Evolutionary conservation across 345 rosid genomes (phyloP), one percentile per base, ranked within the genome.

Genomic region (Acer campestre): DNA sequence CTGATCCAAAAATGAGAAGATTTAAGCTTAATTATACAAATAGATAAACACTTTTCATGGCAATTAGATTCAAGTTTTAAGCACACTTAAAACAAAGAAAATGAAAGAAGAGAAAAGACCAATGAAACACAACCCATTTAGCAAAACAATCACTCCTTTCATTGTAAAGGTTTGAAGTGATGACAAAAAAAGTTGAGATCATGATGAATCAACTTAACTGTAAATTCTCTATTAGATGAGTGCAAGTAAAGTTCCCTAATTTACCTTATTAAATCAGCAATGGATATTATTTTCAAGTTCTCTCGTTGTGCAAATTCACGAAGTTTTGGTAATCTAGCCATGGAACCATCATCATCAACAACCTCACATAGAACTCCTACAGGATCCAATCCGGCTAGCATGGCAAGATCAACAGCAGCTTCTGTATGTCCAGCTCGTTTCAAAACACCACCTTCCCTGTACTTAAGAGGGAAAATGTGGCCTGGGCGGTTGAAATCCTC

Each of bases 341-440:
- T 91, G 73, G 97, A 93, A 46, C 97, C 98, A 84, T 93, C 98
- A 80, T 94, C 95, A 81, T 88, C 97, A 65, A 90, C 96, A 70
- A 91, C 81, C 88, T 93, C 97, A 75, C 97, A 93, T 16, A 94
- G 84, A 76, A 91, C 92, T 61, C 86, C 97, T 70, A 88, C 93
- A 69, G 98, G 98, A 20, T 85, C 86, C 14, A 91, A 78, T 75
- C 97, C 97, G 80, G 98, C 97, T 64, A 93, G 87, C 77, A 91
- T 68, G 10, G 95, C 83, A 69, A 94, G 97, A 87, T 94, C 98
- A 81, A 90, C 93, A 61, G 98, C 86, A 79, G 97, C 98, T 84
- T 94, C 98, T 40, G 98, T 94, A 78, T 94, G 98, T 40, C 98
- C 98, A 82, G 98, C 97, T 78, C 98, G 82, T 89, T 92, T 91